Conservation (phyloP, 257 asterid genomes). For the Sherardia arvensis region DNA sequence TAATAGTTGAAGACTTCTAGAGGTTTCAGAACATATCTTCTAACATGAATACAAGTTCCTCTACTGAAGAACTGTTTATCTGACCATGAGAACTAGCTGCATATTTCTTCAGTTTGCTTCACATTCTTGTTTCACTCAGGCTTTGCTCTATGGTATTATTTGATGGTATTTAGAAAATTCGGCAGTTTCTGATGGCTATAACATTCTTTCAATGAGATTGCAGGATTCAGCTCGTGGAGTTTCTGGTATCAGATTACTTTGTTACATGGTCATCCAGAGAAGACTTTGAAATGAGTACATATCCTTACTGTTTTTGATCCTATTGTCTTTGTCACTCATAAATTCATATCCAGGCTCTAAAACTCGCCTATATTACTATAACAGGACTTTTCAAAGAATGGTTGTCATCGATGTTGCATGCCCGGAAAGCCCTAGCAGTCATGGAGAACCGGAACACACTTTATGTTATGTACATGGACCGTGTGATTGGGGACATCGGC, state of each 20-base stretch:
- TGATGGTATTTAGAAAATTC: not conserved
- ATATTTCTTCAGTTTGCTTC: not conserved
- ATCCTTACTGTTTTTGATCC: not conserved
- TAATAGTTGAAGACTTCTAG: not conserved
- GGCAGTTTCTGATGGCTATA: constrained; percentile 2
- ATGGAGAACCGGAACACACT: constrained; percentile 67
- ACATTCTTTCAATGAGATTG: constrained; percentile 19
- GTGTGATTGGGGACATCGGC: constrained; percentile 65
- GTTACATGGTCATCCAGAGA: constrained; percentile 54
- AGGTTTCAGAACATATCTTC: not conserved
- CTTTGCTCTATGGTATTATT: not conserved
- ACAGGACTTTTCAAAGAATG: constrained; percentile 79
- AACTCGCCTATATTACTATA: not conserved
- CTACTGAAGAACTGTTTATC: not conserved
- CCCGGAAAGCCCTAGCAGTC: constrained; percentile 60
- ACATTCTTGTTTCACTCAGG: not conserved
- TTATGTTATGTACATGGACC: constrained; percentile 82
- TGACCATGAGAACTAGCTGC: not conserved
- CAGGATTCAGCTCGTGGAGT: constrained; percentile 97
- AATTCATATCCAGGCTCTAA: not conserved
- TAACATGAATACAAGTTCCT: not conserved
- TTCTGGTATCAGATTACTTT: constrained; percentile 68
- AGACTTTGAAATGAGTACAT: constrained; percentile 57
- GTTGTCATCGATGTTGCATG: constrained; percentile 54
- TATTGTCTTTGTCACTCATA: not conserved